Conservation (phyloP, 257 asterid species). For the Rauvolfia tetraphylla region DNA sequence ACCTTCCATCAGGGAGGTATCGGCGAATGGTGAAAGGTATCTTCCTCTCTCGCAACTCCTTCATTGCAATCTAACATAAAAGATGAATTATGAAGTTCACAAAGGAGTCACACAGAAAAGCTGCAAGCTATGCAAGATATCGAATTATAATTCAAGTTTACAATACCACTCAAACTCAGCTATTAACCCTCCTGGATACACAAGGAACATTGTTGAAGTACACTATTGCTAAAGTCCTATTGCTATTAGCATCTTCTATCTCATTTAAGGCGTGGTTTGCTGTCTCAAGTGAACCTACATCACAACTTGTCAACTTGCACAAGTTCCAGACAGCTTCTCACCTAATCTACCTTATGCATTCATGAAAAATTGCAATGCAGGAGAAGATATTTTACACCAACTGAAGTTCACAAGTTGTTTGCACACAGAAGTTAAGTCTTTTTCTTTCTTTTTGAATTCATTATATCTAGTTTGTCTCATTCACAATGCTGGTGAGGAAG, state of each 20-base stretch:
- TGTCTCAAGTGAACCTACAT: background rate
- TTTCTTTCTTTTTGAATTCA: background rate
- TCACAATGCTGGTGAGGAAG: background rate
- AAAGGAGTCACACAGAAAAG: background rate
- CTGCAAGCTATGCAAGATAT: background rate
- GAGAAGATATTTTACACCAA: background rate
- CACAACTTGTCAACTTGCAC: background rate
- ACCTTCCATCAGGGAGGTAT: conserved; percentile 92
- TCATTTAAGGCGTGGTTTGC: background rate
- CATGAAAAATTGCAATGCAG: background rate
- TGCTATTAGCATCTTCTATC: background rate
- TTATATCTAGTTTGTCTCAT: background rate
- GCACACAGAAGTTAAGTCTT: background rate
- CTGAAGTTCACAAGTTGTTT: background rate
- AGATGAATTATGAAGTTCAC: background rate
- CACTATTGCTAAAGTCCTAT: background rate
- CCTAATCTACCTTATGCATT: background rate
- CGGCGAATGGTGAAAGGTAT: conserved; percentile 92
- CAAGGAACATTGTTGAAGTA: background rate
- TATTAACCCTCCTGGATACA: background rate
- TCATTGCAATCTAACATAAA: conserved; percentile 76
- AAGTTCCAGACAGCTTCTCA: background rate
- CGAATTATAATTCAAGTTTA: background rate
- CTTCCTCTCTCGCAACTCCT: conserved; percentile 81
- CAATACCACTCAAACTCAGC: background rate